Evolutionary conservation across 2,329 filamentous ascomycete species (phyloP).

Genomic region (Pseudogymnoascus sp.): DNA sequence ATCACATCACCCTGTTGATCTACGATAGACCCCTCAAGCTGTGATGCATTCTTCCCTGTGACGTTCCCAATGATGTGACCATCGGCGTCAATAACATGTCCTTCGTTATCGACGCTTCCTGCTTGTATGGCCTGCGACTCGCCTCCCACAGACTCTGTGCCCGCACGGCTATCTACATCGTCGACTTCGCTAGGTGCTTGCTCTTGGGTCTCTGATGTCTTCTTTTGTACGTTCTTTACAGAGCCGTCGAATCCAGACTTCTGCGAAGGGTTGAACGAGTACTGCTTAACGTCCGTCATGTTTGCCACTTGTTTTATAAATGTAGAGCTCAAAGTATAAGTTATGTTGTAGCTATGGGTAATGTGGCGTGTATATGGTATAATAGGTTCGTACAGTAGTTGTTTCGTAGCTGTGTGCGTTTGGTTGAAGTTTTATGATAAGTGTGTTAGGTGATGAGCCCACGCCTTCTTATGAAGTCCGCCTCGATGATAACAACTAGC

Average conservation of each 20-base stretch:
- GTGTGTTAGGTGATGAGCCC: not conserved
- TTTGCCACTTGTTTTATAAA: not conserved
- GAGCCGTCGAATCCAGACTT: not conserved
- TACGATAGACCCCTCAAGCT: constrained; percentile 41
- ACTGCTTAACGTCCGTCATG: not conserved
- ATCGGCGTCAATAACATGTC: constrained; percentile 49
- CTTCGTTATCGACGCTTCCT: constrained; percentile 40
- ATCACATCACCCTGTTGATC: constrained; percentile 51
- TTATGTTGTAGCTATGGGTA: not conserved
- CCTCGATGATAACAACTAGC: not conserved
- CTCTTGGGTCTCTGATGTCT: constrained; percentile 18
- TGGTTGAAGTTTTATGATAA: not conserved
- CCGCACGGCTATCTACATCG: constrained; percentile 21
- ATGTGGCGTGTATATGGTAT: not conserved
- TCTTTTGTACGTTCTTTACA: constrained; percentile 9
- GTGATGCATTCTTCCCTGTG: constrained; percentile 44
- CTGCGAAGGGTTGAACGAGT: not conserved
- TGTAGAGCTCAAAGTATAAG: not conserved
- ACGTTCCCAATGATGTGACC: constrained; percentile 48
- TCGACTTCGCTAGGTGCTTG: constrained; percentile 15
- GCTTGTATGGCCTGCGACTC: constrained; percentile 9
- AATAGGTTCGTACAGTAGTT: not conserved
- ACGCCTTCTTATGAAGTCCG: not conserved
- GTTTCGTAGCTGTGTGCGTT: not conserved
- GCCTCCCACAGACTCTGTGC: constrained; percentile 22